These are phyloP conservation scores for Termitomyces bulborhizus DNA, from an alignment of 768 basidiomycete species.

Conservation along the genomic window DNA sequence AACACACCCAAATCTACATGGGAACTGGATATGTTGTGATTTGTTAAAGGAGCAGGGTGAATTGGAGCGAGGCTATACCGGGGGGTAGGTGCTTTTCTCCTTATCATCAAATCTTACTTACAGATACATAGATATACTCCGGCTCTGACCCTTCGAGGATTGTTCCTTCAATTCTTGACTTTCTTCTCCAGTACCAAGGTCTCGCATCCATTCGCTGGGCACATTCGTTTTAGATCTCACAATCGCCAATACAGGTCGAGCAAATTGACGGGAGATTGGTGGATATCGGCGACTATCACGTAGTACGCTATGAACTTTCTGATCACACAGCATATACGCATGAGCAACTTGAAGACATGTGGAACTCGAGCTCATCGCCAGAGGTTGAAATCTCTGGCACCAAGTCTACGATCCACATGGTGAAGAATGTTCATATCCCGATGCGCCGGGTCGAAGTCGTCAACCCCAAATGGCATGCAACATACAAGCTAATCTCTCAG, in stretches of 20 bases:
- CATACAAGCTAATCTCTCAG: slow-evolving; percentile 19
- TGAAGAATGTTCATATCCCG: slow-evolving; percentile 17
- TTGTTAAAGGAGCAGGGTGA: slow-evolving; percentile 24
- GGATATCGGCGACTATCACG: slow-evolving; percentile 12
- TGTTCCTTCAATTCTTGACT: slow-evolving; percentile 27
- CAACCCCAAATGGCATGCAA: slow-evolving; percentile 23
- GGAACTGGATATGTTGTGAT: slow-evolving; percentile 36
- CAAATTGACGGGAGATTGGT: slow-evolving; percentile 11
- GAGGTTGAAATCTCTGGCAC: slow-evolving; percentile 11
- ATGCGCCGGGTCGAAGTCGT: slow-evolving; percentile 16
- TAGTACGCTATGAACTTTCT: slow-evolving; percentile 16
- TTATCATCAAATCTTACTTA: neutral
- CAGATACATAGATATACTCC: slow-evolving; percentile 29
- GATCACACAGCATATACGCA: slow-evolving; percentile 10
- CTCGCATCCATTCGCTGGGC: neutral
- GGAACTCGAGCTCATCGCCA: slow-evolving; percentile 18
- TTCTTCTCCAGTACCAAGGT: slow-evolving; percentile 15
- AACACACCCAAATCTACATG: slow-evolving; percentile 35
- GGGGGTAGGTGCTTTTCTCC: slow-evolving; percentile 22
- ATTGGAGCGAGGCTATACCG: slow-evolving; percentile 26
- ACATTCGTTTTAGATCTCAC: neutral
- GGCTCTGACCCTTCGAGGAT: slow-evolving; percentile 37
- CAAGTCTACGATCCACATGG: slow-evolving; percentile 12
- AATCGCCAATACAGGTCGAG: slow-evolving; percentile 5
- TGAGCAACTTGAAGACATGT: slow-evolving; percentile 17